phyloP scores from a whole-genome alignment of 306 rosid genomes.

The Cucurbita moschata region DNA sequence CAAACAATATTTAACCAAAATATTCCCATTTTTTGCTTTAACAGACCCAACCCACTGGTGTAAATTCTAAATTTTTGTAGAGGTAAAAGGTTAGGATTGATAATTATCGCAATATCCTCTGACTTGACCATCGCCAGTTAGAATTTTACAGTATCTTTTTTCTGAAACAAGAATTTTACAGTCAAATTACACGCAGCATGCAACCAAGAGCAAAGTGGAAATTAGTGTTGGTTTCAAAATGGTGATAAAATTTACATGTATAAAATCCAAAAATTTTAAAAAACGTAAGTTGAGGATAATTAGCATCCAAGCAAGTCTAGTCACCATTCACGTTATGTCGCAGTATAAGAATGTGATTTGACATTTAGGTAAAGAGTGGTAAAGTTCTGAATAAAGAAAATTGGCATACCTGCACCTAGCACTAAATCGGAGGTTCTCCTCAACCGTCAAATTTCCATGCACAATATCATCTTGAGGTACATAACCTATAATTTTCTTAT shows the following conservation, averaged over 20 bases:
- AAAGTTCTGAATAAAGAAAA: background rate
- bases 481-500: conserved; percentile 60
- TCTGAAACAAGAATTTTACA: background rate
- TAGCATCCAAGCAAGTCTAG: background rate
- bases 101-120: background rate
- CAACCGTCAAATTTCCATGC: conserved; percentile 81
- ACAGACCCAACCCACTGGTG: background rate
- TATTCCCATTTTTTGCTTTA: background rate
- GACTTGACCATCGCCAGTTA: background rate
- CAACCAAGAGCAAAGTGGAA: background rate
- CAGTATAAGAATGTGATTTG: background rate
- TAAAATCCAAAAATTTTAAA: background rate
- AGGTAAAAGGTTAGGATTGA: background rate
- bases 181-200: background rate
- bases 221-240: background rate
- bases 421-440: conserved; percentile 76
- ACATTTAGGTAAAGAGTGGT: background rate
- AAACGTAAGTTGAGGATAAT: background rate
- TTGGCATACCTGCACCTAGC: conserved; percentile 68
- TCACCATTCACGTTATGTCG: background rate
- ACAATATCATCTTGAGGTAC: conserved; percentile 90
- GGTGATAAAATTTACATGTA: background rate
- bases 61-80: background rate
- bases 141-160: background rate
- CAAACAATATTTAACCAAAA: conserved; percentile 6